A percentile compares a stretch with the other conserved stretches of the same genome.
Evolutionary conservation across 139 green algal species (phyloP).

Genomic region (Chlamydomonas sp.): DNA sequence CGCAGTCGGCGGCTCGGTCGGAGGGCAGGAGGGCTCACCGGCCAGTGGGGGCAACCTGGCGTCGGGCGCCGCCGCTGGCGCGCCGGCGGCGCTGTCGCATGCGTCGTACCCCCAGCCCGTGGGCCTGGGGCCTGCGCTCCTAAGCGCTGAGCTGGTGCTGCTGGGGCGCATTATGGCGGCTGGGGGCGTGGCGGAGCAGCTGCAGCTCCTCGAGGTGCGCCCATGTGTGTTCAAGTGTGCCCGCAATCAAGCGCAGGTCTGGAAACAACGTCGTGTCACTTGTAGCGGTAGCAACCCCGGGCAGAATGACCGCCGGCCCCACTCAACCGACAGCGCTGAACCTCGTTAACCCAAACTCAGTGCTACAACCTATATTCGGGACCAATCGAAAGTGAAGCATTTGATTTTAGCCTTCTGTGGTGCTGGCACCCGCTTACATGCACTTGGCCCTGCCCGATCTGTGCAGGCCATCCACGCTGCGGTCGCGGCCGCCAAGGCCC

Average conservation of each 20-base stretch:
- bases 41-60: neutral
- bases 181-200: constrained; percentile 53
- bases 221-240: no score
- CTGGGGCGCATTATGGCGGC: constrained; percentile 67
- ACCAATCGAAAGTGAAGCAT: no score
- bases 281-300: no score
- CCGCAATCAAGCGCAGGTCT: no score
- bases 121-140: constrained; percentile 61
- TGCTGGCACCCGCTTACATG: no score
- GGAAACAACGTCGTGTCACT: no score
- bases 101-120: constrained; percentile 68
- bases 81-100: constrained; percentile 21
- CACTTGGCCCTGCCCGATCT: no score
- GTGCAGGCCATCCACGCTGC: constrained; percentile 9
- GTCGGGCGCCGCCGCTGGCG: neutral
- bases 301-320: no score
- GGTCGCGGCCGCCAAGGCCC: neutral
- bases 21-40: neutral
- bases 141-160: constrained; percentile 68
- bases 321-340: no score
- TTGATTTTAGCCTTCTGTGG: no score
- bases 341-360: no score
- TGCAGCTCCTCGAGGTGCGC: constrained; percentile 61
- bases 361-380: no score
- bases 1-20: neutral